Evolutionary conservation across 1,139 yeast genomes (phyloP).

Genomic region (Eremothecium sinecaudum): DNA sequence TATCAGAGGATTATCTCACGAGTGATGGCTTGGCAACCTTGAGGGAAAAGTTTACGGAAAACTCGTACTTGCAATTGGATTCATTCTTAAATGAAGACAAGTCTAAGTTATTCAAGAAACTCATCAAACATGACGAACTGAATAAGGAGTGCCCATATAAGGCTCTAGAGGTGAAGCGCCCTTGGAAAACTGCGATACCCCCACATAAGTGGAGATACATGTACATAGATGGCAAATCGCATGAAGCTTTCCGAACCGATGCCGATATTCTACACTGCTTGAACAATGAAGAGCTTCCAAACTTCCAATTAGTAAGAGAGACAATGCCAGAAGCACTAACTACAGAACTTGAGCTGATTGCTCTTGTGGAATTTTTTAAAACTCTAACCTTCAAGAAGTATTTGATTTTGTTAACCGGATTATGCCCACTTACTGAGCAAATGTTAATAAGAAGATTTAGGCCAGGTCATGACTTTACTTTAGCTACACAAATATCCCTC

Average conservation of each 20-base stretch:
- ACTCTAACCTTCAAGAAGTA: conserved; percentile 62
- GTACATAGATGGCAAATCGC: conserved; percentile 64
- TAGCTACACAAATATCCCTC: conserved; percentile 69
- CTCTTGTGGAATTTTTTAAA: conserved; percentile 50
- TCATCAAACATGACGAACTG: conserved; percentile 45
- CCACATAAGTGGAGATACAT: conserved; percentile 86
- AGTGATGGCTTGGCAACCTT: conserved; percentile 37
- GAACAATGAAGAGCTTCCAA: conserved; percentile 43
- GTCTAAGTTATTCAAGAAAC: conserved; percentile 39
- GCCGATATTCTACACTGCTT: conserved; percentile 29
- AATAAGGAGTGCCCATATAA: conserved; percentile 52
- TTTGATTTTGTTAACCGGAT: conserved; percentile 54
- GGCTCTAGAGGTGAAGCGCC: conserved; percentile 48
- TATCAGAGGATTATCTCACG: conserved; percentile 50
- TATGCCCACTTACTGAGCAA: conserved; percentile 57
- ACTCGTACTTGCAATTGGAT: conserved; percentile 60
- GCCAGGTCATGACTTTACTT: conserved; percentile 88
- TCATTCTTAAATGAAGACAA: conserved; percentile 53
- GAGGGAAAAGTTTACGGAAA: conserved; percentile 47
- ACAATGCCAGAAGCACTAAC: conserved; percentile 29
- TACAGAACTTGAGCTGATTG: conserved; percentile 34
- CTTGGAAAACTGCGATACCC: conserved; percentile 91
- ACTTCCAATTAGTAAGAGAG: conserved; percentile 36
- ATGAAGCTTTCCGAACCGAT: conserved; percentile 24
- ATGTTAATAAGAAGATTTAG: conserved; percentile 75